Evolutionary conservation across 2,329 filamentous ascomycete genomes (phyloP).

Genomic region (Graphium sp.): DNA sequence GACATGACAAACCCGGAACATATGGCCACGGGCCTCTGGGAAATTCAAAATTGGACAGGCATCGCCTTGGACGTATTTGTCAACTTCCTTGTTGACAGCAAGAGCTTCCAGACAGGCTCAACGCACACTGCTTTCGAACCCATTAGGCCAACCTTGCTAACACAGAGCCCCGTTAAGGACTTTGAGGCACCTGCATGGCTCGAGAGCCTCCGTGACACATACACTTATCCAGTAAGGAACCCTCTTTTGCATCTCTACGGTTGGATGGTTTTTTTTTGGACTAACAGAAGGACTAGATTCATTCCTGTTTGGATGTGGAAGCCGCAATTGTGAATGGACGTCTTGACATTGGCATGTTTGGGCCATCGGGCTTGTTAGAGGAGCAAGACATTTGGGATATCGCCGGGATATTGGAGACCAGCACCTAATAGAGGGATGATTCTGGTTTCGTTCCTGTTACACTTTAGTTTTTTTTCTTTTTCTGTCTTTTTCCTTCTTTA

Average conservation of each 20-base stretch:
- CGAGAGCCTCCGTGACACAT: slow-evolving; percentile 9
- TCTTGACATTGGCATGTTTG: slow-evolving; percentile 23
- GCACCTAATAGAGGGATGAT: no score
- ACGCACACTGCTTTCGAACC: not conserved
- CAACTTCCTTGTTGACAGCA: slow-evolving; percentile 55
- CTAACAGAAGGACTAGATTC: slow-evolving; percentile 13
- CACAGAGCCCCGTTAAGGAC: slow-evolving; percentile 2
- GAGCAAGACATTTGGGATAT: slow-evolving; percentile 8
- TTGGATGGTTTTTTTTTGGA: slow-evolving; percentile 1
- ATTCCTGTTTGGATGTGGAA: slow-evolving; percentile 23
- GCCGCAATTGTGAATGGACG: slow-evolving; percentile 13
- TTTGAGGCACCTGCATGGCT: slow-evolving; percentile 7
- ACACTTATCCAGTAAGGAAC: slow-evolving; percentile 15
- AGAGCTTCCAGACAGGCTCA: not conserved
- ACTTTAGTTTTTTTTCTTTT: no score
- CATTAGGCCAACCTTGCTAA: no score
- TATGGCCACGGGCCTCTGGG: slow-evolving; percentile 44
- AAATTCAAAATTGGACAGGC: slow-evolving; percentile 63
- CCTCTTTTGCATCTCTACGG: not conserved
- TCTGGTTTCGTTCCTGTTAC: no score
- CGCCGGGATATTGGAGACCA: no score
- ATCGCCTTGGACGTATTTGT: slow-evolving; percentile 55
- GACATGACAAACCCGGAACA: slow-evolving; percentile 38
- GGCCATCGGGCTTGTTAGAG: slow-evolving; percentile 12
- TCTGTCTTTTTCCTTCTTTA: no score